phyloP scores from a whole-genome alignment of 2,329 filamentous ascomycete species.

The Hypoxylon sp. region DNA sequence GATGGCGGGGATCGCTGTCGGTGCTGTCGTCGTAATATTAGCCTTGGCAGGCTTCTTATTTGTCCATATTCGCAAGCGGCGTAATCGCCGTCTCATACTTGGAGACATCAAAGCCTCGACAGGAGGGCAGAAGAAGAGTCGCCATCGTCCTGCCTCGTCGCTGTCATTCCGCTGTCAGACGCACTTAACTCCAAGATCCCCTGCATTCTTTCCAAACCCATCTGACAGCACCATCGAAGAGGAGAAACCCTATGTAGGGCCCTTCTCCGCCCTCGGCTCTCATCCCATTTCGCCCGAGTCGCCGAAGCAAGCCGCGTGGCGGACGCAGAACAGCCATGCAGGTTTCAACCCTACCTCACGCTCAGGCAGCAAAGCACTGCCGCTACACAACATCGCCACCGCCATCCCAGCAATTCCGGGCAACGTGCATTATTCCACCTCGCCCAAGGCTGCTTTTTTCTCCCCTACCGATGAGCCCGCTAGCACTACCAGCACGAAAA shows the following conservation, averaged over 20 bases:
- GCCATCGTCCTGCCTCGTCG: conserved; percentile 60
- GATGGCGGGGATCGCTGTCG: conserved; percentile 63
- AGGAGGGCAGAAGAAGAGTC: conserved; percentile 48
- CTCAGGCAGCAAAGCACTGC: conserved; percentile 30
- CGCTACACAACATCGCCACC: conserved; percentile 50
- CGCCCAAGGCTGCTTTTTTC: conserved; percentile 51
- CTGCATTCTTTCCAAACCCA: conserved; percentile 55
- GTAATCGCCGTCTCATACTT: conserved; percentile 55
- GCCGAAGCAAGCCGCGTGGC: conserved; percentile 29
- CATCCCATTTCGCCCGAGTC: conserved; percentile 45
- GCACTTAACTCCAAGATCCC: conserved; percentile 59
- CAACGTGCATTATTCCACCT: conserved; percentile 53
- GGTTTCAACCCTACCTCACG: conserved; percentile 32
- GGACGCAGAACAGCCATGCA: conserved; percentile 1
- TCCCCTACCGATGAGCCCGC: conserved; percentile 52
- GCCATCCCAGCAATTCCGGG: conserved; percentile 48
- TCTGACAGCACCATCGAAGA: conserved; percentile 49
- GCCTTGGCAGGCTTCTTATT: conserved; percentile 59
- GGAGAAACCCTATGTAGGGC: conserved; percentile 46
- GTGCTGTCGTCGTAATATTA: conserved; percentile 57
- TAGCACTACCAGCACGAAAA: conserved; percentile 53
- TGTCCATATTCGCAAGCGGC: conserved; percentile 63
- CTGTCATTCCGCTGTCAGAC: conserved; percentile 68
- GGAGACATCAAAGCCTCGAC: conserved; percentile 43
- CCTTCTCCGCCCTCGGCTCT: conserved; percentile 43